These are phyloP conservation scores for Jaltomata sinuosa DNA, from an alignment of 257 asterid species.

Conservation along the genomic window DNA sequence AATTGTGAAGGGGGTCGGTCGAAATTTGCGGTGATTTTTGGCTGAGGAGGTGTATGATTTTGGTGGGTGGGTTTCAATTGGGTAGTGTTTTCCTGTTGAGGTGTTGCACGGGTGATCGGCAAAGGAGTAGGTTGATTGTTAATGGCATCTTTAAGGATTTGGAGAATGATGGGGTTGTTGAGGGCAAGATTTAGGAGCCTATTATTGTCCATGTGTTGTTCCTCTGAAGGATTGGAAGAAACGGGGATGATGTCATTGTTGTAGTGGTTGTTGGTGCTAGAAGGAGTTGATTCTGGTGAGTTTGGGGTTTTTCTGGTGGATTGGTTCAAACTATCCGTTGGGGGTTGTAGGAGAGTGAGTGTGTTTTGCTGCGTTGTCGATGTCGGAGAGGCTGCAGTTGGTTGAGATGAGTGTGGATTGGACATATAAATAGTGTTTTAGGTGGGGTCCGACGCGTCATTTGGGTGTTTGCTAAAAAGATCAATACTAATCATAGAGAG, in stretches of 20 bases:
- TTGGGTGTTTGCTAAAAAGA: not conserved
- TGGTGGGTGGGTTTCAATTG: not conserved
- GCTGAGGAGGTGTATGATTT: not conserved
- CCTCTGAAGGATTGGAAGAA: not conserved
- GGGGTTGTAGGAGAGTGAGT: not conserved
- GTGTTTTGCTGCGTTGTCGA: not conserved
- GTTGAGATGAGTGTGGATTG: not conserved
- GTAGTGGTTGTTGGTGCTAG: not conserved
- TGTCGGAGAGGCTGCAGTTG: not conserved
- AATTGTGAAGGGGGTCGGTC: not conserved
- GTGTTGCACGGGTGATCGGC: not conserved
- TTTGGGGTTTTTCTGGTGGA: not conserved
- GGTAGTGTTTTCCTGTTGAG: not conserved
- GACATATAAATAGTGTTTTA: not conserved
- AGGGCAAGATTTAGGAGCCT: not conserved
- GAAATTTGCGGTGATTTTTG: not conserved
- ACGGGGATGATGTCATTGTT: not conserved
- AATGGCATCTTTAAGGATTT: not conserved
- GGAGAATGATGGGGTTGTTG: not conserved
- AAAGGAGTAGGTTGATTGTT: not conserved
- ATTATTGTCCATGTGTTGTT: not conserved
- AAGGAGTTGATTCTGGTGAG: not conserved
- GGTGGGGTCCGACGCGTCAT: not conserved
- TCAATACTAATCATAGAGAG: not conserved
- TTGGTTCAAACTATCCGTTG: not conserved